Percentiles rank a stretch among this genome's conserved stretches.
These are phyloP conservation scores for Boletus rex-veris DNA, from an alignment of 768 basidiomycete genomes.

Conservation along the genomic window DNA sequence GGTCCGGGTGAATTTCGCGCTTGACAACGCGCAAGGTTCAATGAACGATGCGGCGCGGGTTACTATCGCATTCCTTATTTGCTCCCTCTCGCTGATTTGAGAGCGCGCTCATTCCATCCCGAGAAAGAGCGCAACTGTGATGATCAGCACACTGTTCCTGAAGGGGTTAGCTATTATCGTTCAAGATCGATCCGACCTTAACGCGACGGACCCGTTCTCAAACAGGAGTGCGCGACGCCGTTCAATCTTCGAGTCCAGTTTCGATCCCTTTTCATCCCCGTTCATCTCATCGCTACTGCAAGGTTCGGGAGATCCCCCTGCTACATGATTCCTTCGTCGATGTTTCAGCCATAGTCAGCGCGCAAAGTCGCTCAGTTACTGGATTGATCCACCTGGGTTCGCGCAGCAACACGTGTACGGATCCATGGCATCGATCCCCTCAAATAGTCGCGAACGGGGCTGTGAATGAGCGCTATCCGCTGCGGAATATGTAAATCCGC, in stretches of 20 bases:
- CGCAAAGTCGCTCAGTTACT: not conserved
- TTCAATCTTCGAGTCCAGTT: conserved; percentile 13
- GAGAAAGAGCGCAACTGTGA: not conserved
- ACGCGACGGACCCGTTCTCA: conserved; percentile 12
- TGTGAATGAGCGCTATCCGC: not conserved
- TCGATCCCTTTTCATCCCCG: conserved; percentile 5
- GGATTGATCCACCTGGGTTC: not conserved
- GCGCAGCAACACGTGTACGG: conserved; percentile 12
- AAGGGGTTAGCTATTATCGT: conserved; percentile 11
- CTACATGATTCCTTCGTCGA: not conserved
- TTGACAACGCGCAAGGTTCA: not conserved
- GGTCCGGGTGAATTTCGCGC: not conserved
- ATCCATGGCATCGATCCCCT: not conserved
- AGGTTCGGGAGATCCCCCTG: not conserved
- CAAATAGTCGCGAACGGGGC: not conserved
- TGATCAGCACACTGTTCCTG: conserved; percentile 10
- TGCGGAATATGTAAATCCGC: conserved; percentile 4
- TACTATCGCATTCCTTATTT: not conserved
- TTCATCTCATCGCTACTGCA: not conserved
- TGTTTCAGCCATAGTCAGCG: conserved; percentile 2
- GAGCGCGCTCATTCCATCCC: conserved; percentile 1
- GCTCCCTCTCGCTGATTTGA: not conserved
- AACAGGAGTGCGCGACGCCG: conserved; percentile 6
- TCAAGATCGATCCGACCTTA: conserved; percentile 24
- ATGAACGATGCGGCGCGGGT: not conserved